These are phyloP conservation scores for Echinosophora koreensis DNA, from an alignment of 306 rosid genomes.

Conservation along the genomic window DNA sequence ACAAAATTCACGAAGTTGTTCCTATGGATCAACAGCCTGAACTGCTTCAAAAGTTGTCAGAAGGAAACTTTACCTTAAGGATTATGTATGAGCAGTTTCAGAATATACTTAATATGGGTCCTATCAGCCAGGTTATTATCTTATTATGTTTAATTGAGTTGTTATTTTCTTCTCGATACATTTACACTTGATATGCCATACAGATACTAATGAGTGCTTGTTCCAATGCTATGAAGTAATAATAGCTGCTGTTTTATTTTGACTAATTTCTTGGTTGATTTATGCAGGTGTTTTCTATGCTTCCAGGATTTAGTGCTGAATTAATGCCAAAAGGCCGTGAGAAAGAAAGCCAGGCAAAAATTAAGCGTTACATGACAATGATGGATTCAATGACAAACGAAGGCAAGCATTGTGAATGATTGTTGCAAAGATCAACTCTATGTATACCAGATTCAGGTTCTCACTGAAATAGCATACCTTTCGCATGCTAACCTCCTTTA, in stretches of 20 bases:
- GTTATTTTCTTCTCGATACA: too few species aligned
- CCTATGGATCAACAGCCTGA: slow-evolving; percentile 94
- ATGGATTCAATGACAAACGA: slow-evolving; percentile 99
- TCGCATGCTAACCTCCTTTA: slow-evolving; percentile 42
- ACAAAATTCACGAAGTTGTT: slow-evolving; percentile 90
- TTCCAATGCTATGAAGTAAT: slow-evolving; percentile 5
- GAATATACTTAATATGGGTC: slow-evolving; percentile 82
- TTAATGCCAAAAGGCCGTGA: slow-evolving; percentile 91
- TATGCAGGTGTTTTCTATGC: slow-evolving; percentile 79
- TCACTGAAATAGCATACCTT: background rate
- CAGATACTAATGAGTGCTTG: slow-evolving; percentile 10
- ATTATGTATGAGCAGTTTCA: slow-evolving; percentile 87
- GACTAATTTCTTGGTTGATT: slow-evolving; percentile 33
- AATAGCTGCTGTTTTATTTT: background rate
- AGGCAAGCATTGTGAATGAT: slow-evolving; percentile 55
- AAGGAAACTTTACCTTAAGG: slow-evolving; percentile 80
- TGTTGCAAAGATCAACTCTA: slow-evolving; percentile 13
- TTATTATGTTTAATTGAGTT: background rate
- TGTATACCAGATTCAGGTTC: slow-evolving; percentile 22
- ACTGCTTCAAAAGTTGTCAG: slow-evolving; percentile 83
- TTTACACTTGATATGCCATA: background rate
- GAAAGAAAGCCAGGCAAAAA: slow-evolving; percentile 90
- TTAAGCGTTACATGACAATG: slow-evolving; percentile 96
- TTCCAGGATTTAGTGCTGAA: slow-evolving; percentile 81
- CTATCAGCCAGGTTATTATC: slow-evolving; percentile 67